Percentiles rank a stretch among this genome's conserved stretches.
Conservation (phyloP, 169 alveolate species). For the Plasmodium knowlesi region DNA sequence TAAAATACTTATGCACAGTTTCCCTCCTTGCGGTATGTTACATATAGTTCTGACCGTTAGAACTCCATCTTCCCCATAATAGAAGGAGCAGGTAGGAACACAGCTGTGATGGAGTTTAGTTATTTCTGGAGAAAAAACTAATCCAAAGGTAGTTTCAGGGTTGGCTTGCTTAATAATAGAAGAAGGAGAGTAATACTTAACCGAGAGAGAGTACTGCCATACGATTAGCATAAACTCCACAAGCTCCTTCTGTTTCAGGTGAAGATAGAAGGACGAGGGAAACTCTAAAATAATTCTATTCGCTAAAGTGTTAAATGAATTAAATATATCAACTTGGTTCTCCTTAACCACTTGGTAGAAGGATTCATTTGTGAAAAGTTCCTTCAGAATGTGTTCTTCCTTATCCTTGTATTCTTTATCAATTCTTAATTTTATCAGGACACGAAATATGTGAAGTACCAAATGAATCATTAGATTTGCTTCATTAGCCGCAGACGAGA, state of each 20-base stretch:
- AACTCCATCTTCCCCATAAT: conserved; percentile 85
- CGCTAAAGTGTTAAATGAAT: conserved; percentile 78
- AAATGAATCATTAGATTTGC: conserved; percentile 69
- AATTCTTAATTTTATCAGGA: conserved; percentile 75
- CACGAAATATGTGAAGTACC: conserved; percentile 80
- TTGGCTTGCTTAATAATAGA: conserved; percentile 80
- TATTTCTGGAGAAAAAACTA: conserved; percentile 78
- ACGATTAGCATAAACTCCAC: conserved; percentile 82
- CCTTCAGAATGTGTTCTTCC: conserved; percentile 74
- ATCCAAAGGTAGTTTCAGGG: conserved; percentile 85
- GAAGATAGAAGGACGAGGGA: conserved; percentile 84
- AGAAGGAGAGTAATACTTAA: conserved; percentile 81
- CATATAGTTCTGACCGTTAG: conserved; percentile 87
- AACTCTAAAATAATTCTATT: conserved; percentile 81
- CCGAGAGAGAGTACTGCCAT: conserved; percentile 85
- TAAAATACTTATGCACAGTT: conserved; percentile 82
- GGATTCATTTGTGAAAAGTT: conserved; percentile 78
- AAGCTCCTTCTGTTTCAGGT: conserved; percentile 84
- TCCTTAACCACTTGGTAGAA: conserved; percentile 76
- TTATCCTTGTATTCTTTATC: conserved; percentile 74
- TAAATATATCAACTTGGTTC: conserved; percentile 79
- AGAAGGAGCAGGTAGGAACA: conserved; percentile 86
- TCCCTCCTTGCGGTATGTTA: conserved; percentile 87
- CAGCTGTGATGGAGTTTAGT: conserved; percentile 87
- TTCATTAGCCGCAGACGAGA: conserved; percentile 82